Conservation (phyloP, 2,329 filamentous ascomycete genomes). For the Cladosporium sp. region DNA sequence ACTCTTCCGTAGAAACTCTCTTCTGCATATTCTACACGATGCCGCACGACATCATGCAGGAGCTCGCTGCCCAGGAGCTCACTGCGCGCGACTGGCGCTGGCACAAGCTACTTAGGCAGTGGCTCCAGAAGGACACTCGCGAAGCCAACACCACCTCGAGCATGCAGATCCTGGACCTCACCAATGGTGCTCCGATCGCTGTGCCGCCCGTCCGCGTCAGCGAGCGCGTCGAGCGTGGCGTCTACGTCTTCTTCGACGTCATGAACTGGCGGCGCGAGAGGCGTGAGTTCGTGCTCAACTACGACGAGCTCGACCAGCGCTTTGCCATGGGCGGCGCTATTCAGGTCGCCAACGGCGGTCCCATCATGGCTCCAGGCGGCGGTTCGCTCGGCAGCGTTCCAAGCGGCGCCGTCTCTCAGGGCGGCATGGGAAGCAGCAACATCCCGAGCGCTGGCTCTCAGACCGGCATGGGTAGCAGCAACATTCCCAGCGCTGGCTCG, state of each 20-base stretch:
- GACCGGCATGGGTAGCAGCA: constrained; percentile 7
- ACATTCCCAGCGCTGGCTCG: constrained; percentile 6
- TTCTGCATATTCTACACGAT: constrained; percentile 66
- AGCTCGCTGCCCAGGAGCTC: constrained; percentile 58
- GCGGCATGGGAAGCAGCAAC: no score
- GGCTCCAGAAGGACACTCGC: constrained; percentile 50
- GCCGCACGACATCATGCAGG: constrained; percentile 59
- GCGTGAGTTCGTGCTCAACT: constrained; percentile 48
- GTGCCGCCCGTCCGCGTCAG: constrained; percentile 38
- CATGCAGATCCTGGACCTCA: constrained; percentile 23
- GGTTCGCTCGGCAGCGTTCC: constrained; percentile 4
- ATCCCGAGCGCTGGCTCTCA: not conserved
- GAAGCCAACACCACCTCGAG: constrained; percentile 26
- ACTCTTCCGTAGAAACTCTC: constrained; percentile 53
- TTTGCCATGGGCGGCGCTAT: constrained; percentile 10
- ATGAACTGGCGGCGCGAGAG: constrained; percentile 47
- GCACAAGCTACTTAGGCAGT: constrained; percentile 48
- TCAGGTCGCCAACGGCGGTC: constrained; percentile 7
- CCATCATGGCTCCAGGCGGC: constrained; percentile 5
- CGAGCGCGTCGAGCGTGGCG: constrained; percentile 44
- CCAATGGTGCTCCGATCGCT: constrained; percentile 21
- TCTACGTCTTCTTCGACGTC: constrained; percentile 51
- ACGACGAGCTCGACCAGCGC: constrained; percentile 43
- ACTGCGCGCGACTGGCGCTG: constrained; percentile 48
- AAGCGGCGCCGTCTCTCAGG: not conserved